These are phyloP conservation scores for Thelonectria discophora DNA, from an alignment of 2,329 filamentous ascomycete genomes.

Conservation along the genomic window DNA sequence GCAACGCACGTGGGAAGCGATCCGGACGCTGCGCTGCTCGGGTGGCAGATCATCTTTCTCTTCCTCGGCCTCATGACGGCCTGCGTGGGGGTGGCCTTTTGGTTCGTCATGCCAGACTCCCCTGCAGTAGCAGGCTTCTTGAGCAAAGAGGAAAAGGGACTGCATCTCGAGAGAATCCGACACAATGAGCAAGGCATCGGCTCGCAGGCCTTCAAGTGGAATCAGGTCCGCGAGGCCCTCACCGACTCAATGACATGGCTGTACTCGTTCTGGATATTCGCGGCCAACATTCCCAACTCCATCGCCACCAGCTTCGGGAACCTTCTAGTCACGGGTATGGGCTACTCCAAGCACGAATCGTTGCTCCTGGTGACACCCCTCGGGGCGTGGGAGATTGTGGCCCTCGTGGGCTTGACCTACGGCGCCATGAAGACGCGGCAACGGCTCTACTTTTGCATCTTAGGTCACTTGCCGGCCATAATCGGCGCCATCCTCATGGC, in stretches of 20 bases:
- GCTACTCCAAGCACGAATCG: conserved; percentile 24
- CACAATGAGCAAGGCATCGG: conserved; percentile 31
- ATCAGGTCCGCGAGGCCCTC: conserved; percentile 30
- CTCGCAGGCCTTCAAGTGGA: conserved; percentile 32
- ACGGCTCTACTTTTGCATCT: conserved; percentile 26
- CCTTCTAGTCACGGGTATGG: conserved; percentile 31
- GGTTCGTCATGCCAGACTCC: conserved; percentile 31
- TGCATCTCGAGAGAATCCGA: conserved; percentile 26
- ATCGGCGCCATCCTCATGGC: conserved; percentile 35
- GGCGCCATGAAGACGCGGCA: conserved; percentile 29
- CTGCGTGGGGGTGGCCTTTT: conserved; percentile 20
- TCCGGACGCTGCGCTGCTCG: conserved; percentile 14
- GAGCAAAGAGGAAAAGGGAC: conserved; percentile 18
- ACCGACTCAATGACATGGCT: conserved; percentile 33
- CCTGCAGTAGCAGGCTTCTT: conserved; percentile 23
- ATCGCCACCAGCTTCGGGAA: conserved; percentile 33
- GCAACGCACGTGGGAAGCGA: conserved; percentile 31
- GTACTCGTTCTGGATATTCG: conserved; percentile 35
- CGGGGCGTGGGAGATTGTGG: conserved; percentile 31
- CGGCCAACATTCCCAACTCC: conserved; percentile 33
- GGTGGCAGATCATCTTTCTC: conserved; percentile 31
- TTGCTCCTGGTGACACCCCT: conserved; percentile 29
- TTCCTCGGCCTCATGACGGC: conserved; percentile 26
- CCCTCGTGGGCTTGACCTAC: conserved; percentile 27
- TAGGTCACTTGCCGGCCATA: conserved; percentile 30